Base-by-base conservation (phyloP, 805 yeast species). In the Kregervanrija fluxuum region DNA sequence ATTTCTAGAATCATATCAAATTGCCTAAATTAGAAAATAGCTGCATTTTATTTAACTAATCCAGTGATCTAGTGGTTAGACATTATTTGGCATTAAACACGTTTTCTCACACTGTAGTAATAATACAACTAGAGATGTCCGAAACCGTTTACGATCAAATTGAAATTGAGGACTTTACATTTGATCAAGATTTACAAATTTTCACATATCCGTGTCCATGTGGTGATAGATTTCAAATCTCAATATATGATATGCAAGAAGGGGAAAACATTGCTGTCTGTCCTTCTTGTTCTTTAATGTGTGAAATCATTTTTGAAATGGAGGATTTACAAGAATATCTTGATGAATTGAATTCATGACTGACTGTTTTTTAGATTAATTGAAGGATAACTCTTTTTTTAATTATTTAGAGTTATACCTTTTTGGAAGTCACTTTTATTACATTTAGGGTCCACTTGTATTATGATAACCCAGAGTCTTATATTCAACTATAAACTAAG, bases 121-220 rank as follows among this genome's bases (percentile, higher is more conserved):
- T 45, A 42, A 41, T 36, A 9, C n/a, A 30, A 14, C 8, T 5
- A 13, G 30, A 42, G 34, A 42, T 39, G 51, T 75, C 80, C 71
- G 82, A 81, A 41, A 69, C 80, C 1, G 74, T 82, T 32, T 93
- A 93, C 65, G 99, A 93, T 64, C 95, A 93, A 61, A 82, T 93
- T 45, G 99, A 93, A 70, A 93, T 93, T 42, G 99, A 93, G 65
- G 99, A 93, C 62, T 90, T 93, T 80, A 81, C 89, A 2, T 93
- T 79, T 61, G 97, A 93, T 62, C 79, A 90, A 3, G 71, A 69
- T n/a, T 79, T 85, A 11, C 89, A 85, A 62, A 65, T 87, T 22
- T 87, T 90, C 66, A 84, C 88, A 41, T 91, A 90, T 57, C 99
- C 99, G 4, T 93, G 99, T 70, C 99, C 99, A 1, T 93, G 99